Evolutionary conservation across 441 rosid genomes (phyloP), one percentile per base, ranked within the genome.

Genomic region (Arabidopsis lyrata): DNA sequence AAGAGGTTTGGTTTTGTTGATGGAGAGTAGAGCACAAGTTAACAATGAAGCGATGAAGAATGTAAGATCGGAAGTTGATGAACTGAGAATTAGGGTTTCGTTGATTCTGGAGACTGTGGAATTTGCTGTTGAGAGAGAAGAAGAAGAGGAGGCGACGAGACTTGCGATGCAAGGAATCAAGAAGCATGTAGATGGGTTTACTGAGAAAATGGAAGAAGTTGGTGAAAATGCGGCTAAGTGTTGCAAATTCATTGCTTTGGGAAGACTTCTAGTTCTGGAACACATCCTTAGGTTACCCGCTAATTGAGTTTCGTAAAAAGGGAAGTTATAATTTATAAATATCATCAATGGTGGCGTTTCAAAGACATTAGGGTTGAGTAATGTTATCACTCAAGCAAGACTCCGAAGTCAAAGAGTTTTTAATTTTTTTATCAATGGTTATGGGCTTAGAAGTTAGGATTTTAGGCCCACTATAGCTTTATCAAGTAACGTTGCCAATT

Each of bases 161-260:
- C 47, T 61, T 73, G 71, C 50, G 32, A 64, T 66, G 59, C 52
- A 48, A 27, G 52, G 38, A 36, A 74, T 74, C 16, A 57, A 14
- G 52, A 31, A 56, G 44, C 49, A 66, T 2, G 27, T 65, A 7
- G 72, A 74, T 12, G 72, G 5, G 27, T 50, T 66, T 13, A 38
- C 72, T 5, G 53, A 56, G 34, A 38, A 31, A 14, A 49, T 74
- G 0, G 44, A 49, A 32, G 27, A 58, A 18, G 78, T 74, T 36
- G 78, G 78, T 29, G 59, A 66, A 65, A 22, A 7, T 36, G 61
- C 67, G 11, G 67, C 7, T 1, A 66, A 15, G 35, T 74, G 52
- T 31, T 66, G 72, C 22, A 45, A 57, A 64, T 0, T 12, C 65
- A 56, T 65, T 35, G 20, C 59, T 44, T 12, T 27, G 15, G 72